phyloP scores from a whole-genome alignment of 495 filamentous ascomycete genomes.

The Aspergillus saccharolyticus region DNA sequence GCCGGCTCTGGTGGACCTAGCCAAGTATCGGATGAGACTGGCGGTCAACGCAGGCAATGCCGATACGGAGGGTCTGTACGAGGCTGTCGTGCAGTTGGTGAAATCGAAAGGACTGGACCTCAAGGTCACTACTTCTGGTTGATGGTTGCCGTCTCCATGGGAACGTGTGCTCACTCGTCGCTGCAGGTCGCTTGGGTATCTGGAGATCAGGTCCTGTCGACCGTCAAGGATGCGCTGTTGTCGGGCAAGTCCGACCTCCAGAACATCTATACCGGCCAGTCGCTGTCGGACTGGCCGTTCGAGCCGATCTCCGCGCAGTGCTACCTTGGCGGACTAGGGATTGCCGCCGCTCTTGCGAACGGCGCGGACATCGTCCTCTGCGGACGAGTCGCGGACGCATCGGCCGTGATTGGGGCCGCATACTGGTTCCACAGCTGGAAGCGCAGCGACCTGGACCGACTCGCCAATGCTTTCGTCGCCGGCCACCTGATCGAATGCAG shows the following conservation, averaged over 20 bases:
- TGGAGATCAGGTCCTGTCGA: slow-evolving; percentile 48
- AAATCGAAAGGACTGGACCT: slow-evolving; percentile 38
- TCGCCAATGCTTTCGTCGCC: slow-evolving; percentile 49
- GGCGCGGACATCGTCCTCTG: slow-evolving; percentile 57
- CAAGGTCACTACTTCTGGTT: slow-evolving; percentile 25
- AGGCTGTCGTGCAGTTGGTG: slow-evolving; percentile 43
- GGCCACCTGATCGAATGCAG: slow-evolving; percentile 55
- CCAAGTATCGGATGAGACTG: slow-evolving; percentile 48
- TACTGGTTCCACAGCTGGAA: slow-evolving; percentile 48
- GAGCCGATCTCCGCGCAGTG: slow-evolving; percentile 52
- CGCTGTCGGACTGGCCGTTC: slow-evolving; percentile 45
- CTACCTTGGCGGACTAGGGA: slow-evolving; percentile 49
- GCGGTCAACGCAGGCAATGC: slow-evolving; percentile 56
- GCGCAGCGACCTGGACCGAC: slow-evolving; percentile 37
- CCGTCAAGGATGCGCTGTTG: slow-evolving; percentile 34
- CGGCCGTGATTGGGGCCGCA: slow-evolving; percentile 48
- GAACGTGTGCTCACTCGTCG: not conserved
- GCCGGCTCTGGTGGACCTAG: slow-evolving; percentile 47
- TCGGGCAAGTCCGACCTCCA: slow-evolving; percentile 38
- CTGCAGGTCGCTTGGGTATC: slow-evolving; percentile 44
- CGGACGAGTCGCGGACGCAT: slow-evolving; percentile 52
- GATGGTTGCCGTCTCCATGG: not conserved
- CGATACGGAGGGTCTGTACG: slow-evolving; percentile 44
- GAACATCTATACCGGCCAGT: slow-evolving; percentile 49
- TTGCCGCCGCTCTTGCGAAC: slow-evolving; percentile 42